Conservation (phyloP, 768 basidiomycete genomes). For the Favolaschia claudopus region DNA sequence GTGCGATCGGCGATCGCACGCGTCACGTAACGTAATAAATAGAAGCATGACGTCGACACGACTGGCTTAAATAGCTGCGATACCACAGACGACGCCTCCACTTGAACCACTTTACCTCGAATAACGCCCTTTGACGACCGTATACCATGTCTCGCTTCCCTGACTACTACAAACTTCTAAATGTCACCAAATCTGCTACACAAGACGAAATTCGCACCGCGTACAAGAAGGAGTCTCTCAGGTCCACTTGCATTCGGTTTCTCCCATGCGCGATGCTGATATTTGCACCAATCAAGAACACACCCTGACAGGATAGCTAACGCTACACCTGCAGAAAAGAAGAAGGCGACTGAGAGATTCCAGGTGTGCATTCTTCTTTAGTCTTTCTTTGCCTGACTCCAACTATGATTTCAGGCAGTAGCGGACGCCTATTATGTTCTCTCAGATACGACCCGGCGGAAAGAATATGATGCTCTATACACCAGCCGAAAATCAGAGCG, state of each 20-base stretch:
- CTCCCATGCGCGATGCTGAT: constrained; percentile 18
- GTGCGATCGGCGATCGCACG: no score
- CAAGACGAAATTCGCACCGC: constrained; percentile 77
- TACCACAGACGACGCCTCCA: not conserved
- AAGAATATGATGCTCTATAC: constrained; percentile 77
- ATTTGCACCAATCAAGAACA: constrained; percentile 57
- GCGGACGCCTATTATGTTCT: constrained; percentile 96
- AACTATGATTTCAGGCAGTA: constrained; percentile 68
- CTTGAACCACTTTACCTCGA: constrained; percentile 6
- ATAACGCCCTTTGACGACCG: no score
- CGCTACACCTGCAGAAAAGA: constrained; percentile 74
- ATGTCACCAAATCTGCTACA: constrained; percentile 62
- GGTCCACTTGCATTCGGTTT: constrained; percentile 43
- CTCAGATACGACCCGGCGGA: constrained; percentile 75
- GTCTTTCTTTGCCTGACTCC: no score
- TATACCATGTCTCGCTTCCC: constrained; percentile 81
- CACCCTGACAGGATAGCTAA: constrained; percentile 87
- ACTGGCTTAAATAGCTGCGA: not conserved
- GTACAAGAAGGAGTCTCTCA: constrained; percentile 83
- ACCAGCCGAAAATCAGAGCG: constrained; percentile 60
- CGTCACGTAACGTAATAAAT: no score
- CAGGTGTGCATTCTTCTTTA: constrained; percentile 60
- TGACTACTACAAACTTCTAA: constrained; percentile 79
- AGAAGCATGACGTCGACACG: constrained; percentile 21
- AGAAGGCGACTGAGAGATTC: constrained; percentile 81